A percentile compares a stretch with the other conserved stretches of the same genome.
Conservation (phyloP, 225 moss, liverwort and hornwort genomes). For the Rhytidiadelphus loreus region DNA sequence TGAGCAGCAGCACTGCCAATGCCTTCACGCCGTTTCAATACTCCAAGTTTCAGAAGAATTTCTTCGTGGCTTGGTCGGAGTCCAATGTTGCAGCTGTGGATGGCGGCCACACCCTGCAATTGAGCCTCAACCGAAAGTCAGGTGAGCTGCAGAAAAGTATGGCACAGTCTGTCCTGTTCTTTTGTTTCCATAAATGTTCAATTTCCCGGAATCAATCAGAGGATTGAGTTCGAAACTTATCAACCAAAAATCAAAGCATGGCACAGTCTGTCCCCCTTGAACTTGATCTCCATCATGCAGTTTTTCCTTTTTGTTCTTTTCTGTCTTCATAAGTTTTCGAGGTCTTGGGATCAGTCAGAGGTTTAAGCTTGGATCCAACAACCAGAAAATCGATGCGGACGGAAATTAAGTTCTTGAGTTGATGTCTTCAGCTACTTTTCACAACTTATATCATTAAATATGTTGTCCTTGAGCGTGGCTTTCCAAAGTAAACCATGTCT, state of each 20-base stretch:
- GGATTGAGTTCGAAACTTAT: not conserved
- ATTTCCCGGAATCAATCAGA: not conserved
- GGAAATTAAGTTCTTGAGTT: not conserved
- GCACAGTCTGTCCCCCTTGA: not conserved
- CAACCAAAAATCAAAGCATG: not conserved
- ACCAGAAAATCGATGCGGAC: not conserved
- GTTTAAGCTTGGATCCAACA: not conserved
- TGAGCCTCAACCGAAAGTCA: slow-evolving; percentile 26
- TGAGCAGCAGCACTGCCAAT: slow-evolving; percentile 1
- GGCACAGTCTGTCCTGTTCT: not conserved
- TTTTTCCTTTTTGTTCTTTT: not conserved
- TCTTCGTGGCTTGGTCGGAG: slow-evolving; percentile 46
- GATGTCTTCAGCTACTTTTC: not conserved
- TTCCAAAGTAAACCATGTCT: not conserved
- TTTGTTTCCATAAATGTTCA: not conserved
- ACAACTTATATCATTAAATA: not conserved
- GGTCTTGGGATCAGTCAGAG: not conserved
- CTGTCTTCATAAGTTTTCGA: not conserved
- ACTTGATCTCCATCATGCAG: not conserved
- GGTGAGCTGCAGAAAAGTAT: slow-evolving; percentile 1
- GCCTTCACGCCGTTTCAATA: slow-evolving; percentile 32
- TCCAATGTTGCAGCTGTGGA: slow-evolving; percentile 50
- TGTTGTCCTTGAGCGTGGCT: not conserved
- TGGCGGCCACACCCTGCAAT: slow-evolving; percentile 41
- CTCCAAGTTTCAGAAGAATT: slow-evolving; percentile 38